Evolutionary conservation across 306 rosid genomes (phyloP).

Genomic region (Calophaca sinica): DNA sequence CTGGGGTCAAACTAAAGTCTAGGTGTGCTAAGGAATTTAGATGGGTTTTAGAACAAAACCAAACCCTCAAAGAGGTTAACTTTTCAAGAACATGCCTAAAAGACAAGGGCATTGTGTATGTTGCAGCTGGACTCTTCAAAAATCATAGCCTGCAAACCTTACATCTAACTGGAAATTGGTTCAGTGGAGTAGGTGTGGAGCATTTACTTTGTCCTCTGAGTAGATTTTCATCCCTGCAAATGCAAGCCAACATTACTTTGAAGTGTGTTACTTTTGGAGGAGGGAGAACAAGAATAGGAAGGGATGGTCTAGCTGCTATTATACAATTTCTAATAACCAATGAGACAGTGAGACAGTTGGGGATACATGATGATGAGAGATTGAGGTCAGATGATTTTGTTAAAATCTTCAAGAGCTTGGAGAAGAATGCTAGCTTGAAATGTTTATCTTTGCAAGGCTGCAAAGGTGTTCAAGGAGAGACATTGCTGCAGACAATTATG

Average conservation of each 20-base stretch:
- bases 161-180: slow-evolving; percentile 74
- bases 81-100: slow-evolving; percentile 77
- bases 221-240: slow-evolving; percentile 83
- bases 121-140: slow-evolving; percentile 90
- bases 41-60: slow-evolving; percentile 87
- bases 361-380: slow-evolving; percentile 80
- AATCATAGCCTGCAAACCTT: slow-evolving; percentile 72
- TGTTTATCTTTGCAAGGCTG: slow-evolving; percentile 79
- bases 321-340: slow-evolving; percentile 70
- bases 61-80: slow-evolving; percentile 69
- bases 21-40: slow-evolving; percentile 89
- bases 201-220: slow-evolving; percentile 90
- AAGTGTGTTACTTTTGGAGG: slow-evolving; percentile 81
- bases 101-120: slow-evolving; percentile 79
- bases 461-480: slow-evolving; percentile 81
- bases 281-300: slow-evolving; percentile 79
- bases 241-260: slow-evolving; percentile 81
- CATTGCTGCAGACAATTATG: slow-evolving; percentile 69
- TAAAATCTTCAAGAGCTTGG: slow-evolving; percentile 78
- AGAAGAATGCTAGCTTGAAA: slow-evolving; percentile 85
- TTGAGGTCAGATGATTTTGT: slow-evolving; percentile 73
- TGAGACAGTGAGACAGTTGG: slow-evolving; percentile 69
- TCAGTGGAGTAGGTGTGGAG: slow-evolving; percentile 75
- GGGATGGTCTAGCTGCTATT: slow-evolving; percentile 80
- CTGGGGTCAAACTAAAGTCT: slow-evolving; percentile 79